Base-by-base conservation (phyloP, 2,329 filamentous ascomycete genomes). In the Colletotrichum cereale region DNA sequence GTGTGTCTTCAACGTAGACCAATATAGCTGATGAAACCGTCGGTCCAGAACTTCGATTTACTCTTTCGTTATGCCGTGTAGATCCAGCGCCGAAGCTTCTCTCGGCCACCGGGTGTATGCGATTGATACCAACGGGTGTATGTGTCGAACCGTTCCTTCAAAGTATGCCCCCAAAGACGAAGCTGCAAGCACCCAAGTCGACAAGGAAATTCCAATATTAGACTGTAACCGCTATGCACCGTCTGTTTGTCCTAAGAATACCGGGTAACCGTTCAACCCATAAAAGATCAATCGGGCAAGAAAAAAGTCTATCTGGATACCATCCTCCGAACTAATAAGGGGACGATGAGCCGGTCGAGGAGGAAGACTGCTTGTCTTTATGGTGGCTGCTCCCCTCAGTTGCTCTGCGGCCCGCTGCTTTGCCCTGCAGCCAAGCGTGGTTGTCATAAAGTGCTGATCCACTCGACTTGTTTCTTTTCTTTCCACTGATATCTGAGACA, bases 381-480 rank as follows among this genome's bases (percentile, higher is more conserved):
- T 72, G 69, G 40, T 64, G 44, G 53, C 44, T 64, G 47, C 47
- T 47, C 44, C 36, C 58, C 42, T 47, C 53, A n/a, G 48, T 53
- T 63, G 38, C 69, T 69, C 29, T 69, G 69, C 66, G 31, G 66
- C 57, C 60, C 18, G 53, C 47, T 55, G 40, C 60, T 66, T 72
- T 72, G 58, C 66, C 69, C 66, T 72, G 69, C 69, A 72, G 69
- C 69, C 69, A 72, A 72, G 69, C 69, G 66, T 69, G 58, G 65
- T 72, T 72, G 65, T 72, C 66, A 72, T 69, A 64, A 58, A 69
- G 66, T 72, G 66, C 66, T 60, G 69, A 55, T 64, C 69, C 69
- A 72, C 69, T 48, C 38, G 53, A 34, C n/a, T 69, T 60, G 53
- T 72, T 72, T 44, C 69, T 72, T 72, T 69, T 72, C 69, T 64